Evolutionary conservation across 1,139 yeast genomes (phyloP), one percentile per base, ranked within the genome.

Genomic region (Scheffersomyces cryptocercus): DNA sequence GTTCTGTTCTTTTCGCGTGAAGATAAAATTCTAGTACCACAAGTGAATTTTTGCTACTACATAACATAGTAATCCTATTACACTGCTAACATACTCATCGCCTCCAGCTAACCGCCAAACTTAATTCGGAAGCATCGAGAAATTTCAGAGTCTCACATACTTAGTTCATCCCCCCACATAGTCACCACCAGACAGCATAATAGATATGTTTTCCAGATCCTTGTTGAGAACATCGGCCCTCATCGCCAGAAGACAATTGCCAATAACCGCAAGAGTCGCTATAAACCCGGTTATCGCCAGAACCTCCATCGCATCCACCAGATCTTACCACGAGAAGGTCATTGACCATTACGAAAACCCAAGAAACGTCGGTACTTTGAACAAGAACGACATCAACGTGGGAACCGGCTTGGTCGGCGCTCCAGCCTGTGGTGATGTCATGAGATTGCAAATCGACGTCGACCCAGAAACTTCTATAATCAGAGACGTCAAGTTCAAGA

Each of bases 371-470:
- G 99, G 99, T 14, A 80, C 97, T 6, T 70, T 93, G 67, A 89
- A 90, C 68, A 90, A 91, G 70, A 77, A 76, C 50, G 81, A 82
- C 48, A 59, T 68, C 20, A 81, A 84, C 54, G 98, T 93, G n/a
- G 99, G 99, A 37, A 93, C 99, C 2, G 99, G 99, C 1, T 79
- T 93, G 37, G 99, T 93, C 14, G 93, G 99, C 43, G 99, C 99
- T 0, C 99, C 99, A 44, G 99, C 99, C 0, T 93, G 99, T 73
- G 99, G 99, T 47, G 99, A 93, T 73, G 99, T 93, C 41, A 93
- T 93, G 97, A 85, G 96, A 70, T 79, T 93, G 54, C 99, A 93
- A 67, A 93, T 93, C 59, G 83, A 91, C 62, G 99, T 93, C 13
- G 85, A 85, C 55, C 98, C 90, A 56, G 84, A 80, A 45, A 84